These are phyloP conservation scores for Monosporascus sp. DNA, from an alignment of 2,329 filamentous ascomycete genomes.

Conservation along the genomic window DNA sequence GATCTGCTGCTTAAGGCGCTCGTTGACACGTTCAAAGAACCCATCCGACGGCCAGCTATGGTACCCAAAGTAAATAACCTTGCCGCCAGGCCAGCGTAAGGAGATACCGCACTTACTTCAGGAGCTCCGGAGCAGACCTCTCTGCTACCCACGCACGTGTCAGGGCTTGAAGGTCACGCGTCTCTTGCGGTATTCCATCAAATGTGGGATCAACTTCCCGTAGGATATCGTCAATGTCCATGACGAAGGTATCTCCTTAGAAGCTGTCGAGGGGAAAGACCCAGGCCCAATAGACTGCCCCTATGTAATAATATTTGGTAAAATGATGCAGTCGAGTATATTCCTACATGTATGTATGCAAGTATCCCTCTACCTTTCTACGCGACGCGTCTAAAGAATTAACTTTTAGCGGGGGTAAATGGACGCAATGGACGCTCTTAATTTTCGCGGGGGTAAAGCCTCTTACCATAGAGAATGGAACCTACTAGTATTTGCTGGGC, in stretches of 20 bases:
- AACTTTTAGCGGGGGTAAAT: background rate
- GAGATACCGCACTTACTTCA: constrained; percentile 53
- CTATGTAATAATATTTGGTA: no score
- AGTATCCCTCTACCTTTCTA: background rate
- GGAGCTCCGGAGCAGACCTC: constrained; percentile 80
- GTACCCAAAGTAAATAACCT: constrained; percentile 5
- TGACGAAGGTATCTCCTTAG: constrained; percentile 26
- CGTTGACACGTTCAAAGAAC: constrained; percentile 78
- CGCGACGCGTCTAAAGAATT: background rate
- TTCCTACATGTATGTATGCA: no score
- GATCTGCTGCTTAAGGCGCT: constrained; percentile 65
- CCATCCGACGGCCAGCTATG: constrained; percentile 60
- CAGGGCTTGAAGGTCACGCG: constrained; percentile 77
- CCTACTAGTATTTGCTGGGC: no score
- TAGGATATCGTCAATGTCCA: constrained; percentile 80
- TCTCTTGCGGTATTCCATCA: constrained; percentile 51
- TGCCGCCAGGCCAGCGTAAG: background rate
- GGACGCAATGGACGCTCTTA: background rate
- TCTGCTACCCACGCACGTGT: constrained; percentile 94
- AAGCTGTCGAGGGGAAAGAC: background rate
- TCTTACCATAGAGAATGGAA: background rate
- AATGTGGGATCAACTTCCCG: constrained; percentile 62
- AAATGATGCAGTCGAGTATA: no score
- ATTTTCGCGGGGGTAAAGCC: background rate
- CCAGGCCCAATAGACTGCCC: no score